These are phyloP conservation scores for Aspergillus quadricinctus DNA, from an alignment of 2,329 filamentous ascomycete genomes.

Conservation along the genomic window DNA sequence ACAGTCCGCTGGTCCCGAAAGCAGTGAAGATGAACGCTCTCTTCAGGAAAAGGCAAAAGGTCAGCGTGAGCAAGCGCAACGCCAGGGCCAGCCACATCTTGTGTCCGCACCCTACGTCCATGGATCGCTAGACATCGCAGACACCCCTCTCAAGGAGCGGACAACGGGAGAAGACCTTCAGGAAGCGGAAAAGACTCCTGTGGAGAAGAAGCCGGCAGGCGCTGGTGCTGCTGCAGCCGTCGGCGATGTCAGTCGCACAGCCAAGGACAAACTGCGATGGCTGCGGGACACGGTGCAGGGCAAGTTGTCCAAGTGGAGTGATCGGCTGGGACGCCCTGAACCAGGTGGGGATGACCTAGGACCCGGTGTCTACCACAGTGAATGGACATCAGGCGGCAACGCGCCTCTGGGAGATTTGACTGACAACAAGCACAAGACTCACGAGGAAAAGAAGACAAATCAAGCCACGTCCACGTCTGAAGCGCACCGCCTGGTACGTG, in stretches of 20 bases:
- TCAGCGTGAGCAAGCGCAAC: conserved; percentile 11
- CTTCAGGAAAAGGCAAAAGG: conserved; percentile 1
- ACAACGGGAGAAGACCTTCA: neutral
- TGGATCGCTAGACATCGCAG: conserved; percentile 25
- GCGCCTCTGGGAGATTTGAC: conserved; percentile 24
- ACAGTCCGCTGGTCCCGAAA: neutral
- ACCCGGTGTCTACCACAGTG: conserved; percentile 19
- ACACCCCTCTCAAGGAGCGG: conserved; percentile 11
- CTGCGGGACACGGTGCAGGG: conserved; percentile 6
- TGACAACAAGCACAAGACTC: conserved; percentile 27
- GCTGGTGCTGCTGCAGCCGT: neutral
- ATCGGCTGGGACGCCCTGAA: conserved; percentile 19
- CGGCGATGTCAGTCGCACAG: neutral
- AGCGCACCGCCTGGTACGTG: conserved; percentile 30
- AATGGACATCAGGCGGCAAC: conserved; percentile 25
- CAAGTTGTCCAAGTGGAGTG: conserved; percentile 12
- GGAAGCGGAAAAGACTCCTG: conserved; percentile 1
- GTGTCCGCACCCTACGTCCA: conserved; percentile 19
- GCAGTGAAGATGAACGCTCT: neutral
- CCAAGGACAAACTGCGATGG: conserved; percentile 2
- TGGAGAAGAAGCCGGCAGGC: neutral
- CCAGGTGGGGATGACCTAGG: conserved; percentile 23
- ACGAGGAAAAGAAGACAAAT: conserved; percentile 21
- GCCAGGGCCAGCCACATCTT: conserved; percentile 11
- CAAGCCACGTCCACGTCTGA: conserved; percentile 24